Evolutionary conservation across 495 filamentous ascomycete genomes (phyloP).

Genomic region (Cudoniella acicularis): DNA sequence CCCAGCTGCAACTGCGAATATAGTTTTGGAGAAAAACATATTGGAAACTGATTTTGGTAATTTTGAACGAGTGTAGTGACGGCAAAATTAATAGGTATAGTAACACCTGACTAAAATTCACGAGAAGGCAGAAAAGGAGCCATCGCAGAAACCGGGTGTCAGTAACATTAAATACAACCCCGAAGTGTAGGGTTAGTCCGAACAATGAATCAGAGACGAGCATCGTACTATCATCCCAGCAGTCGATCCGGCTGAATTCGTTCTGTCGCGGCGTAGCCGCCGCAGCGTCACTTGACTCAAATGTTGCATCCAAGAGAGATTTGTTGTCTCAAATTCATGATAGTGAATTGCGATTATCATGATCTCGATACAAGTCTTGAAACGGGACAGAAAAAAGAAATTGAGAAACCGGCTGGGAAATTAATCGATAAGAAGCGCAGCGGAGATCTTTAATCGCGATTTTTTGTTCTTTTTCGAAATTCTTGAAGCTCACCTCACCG

Average conservation of each 20-base stretch:
- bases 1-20: not conserved
- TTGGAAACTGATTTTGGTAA: not conserved
- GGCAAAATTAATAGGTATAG: not conserved
- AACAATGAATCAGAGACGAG: not conserved
- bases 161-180: not conserved
- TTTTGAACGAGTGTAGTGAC: not conserved
- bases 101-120: not conserved
- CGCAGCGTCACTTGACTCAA: not conserved
- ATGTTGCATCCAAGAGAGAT: no score
- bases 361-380: no score
- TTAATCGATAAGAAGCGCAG: no score
- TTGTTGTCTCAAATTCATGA: no score
- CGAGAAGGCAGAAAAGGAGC: not conserved
- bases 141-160: not conserved
- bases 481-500: no score
- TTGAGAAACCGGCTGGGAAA: no score
- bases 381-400: no score
- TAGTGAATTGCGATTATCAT: no score
- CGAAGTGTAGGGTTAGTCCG: not conserved
- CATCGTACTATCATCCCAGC: not conserved
- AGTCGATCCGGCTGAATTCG: not conserved
- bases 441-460: no score
- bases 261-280: not conserved
- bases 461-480: no score
- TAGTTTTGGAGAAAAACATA: not conserved